Conservation (phyloP, 192 early-diverging fungal genomes). For the Entrophospora sp. region DNA sequence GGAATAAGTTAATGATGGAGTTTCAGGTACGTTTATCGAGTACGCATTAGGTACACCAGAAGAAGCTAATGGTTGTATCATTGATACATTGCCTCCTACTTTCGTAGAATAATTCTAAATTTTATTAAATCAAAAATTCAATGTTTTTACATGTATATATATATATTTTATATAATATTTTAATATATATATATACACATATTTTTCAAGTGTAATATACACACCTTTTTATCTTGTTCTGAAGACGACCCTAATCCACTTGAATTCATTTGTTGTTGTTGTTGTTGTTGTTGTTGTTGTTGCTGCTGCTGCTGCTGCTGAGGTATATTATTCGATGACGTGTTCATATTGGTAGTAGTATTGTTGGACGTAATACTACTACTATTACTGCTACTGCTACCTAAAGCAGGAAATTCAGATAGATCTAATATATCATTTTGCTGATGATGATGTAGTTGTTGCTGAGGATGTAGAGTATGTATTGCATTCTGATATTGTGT, state of each 20-base stretch:
- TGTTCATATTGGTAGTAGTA: no score
- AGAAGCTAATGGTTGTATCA: background rate
- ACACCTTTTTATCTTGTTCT: conserved; percentile 22
- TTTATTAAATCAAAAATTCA: background rate
- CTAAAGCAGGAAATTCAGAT: conserved; percentile 39
- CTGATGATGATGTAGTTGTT: no score
- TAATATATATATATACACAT: background rate
- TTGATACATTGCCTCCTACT: conserved; percentile 24
- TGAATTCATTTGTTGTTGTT: conserved; percentile 18
- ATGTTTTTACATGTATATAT: background rate
- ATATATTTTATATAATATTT: background rate
- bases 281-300: conserved; percentile 30
- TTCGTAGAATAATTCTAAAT: conserved; percentile 38
- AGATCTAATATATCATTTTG: conserved; percentile 31
- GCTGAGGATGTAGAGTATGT: conserved; percentile 20
- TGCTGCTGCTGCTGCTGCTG: no score
- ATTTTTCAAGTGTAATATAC: background rate
- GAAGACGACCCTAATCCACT: no score
- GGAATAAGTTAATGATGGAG: conserved; percentile 9
- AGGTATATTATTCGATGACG: conserved; percentile 25
- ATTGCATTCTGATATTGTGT: conserved; percentile 22
- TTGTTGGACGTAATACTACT: no score
- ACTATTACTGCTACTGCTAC: no score
- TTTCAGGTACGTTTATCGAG: conserved; percentile 12
- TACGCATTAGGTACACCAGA: no score